Base-by-base conservation (phyloP, 2,329 filamentous ascomycete genomes). In the Cytospora piceicola region DNA sequence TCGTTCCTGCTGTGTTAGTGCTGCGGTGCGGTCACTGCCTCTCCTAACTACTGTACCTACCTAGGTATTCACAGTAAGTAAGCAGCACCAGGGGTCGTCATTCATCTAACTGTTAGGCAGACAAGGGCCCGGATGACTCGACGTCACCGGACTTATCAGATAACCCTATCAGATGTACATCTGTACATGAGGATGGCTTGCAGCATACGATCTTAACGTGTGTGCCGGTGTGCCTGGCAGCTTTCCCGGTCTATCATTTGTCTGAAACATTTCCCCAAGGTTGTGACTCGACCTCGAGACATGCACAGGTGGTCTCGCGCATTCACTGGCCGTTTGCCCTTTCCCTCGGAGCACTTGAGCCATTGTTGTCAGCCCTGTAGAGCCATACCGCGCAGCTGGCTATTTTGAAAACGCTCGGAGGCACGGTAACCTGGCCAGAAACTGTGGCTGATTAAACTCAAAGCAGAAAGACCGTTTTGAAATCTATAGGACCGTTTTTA, bases 111-210 rank as follows among this genome's bases (percentile, higher is more conserved):
- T 22, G 46, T 14, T 49, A 49, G 46, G 46, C 46, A 49, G 46
- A 24, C 46, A 49, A 12, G n/a, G 22, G 30, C 24, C 30, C 61
- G 58, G 65, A 42, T 67, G 65, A 62, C 60, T 56, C 60, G 52
- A 56, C 55, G 46, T 49, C 46, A 49, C 46, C 46, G 22, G 46
- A 49, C 39, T 24, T 46, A 49, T 49, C 22, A 14, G 46, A 7
- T 42, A 5, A 49, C 22, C 8, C 46, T 46, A n/a, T n/a, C 42
- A 46, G 42, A 22, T 12, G 46, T 42, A 42, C 39, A 42, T 42
- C 20, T n/a, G 46, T 49, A 49, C 46, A n/a, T 49, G 46, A 8
- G n/a, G 8, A n/a, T 9, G 42, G 42, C 17, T 20, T 3, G 7
- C 14, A 20, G 27, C 27, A 29, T 29, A 29, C 27, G 15, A 20